Evolutionary conservation across 2,329 filamentous ascomycete species (phyloP).

Genomic region (Stagonosporopsis cucurbitacearum): DNA sequence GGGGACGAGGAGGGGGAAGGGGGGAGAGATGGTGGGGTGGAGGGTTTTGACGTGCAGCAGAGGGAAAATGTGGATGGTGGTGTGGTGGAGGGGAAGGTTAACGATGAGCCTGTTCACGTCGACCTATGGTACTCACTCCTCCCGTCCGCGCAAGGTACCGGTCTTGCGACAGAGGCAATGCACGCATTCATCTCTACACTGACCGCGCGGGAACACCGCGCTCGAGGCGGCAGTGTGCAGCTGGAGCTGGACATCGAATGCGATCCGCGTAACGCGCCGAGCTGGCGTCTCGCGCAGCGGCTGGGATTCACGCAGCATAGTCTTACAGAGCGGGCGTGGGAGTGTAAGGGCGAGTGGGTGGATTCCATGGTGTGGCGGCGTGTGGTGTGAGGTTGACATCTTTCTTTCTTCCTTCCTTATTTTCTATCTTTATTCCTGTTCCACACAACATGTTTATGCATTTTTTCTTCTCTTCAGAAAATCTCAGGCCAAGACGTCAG

Average conservation of each 20-base stretch:
- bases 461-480: no score
- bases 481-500: no score
- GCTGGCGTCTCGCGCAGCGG: conserved; percentile 40
- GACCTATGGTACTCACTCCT: conserved; percentile 44
- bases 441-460: no score
- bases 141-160: conserved; percentile 31
- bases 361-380: conserved; percentile 38
- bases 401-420: no score
- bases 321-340: conserved; percentile 33
- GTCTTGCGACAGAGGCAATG: conserved; percentile 44
- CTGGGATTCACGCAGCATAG: conserved; percentile 39
- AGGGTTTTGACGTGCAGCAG: no score
- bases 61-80: no score
- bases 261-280: conserved; percentile 42
- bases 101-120: conserved; percentile 14
- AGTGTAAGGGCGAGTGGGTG: conserved; percentile 46
- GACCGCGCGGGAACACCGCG: conserved; percentile 12
- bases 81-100: no score
- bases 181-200: conserved; percentile 32
- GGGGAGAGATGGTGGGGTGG: neutral
- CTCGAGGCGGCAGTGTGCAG: neutral
- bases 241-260: conserved; percentile 45
- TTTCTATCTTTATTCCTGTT: no score
- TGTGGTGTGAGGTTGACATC: conserved; percentile 3
- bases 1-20: neutral